These are phyloP conservation scores for Leccinum fibrillosum DNA, from an alignment of 768 basidiomycete genomes.

Conservation along the genomic window DNA sequence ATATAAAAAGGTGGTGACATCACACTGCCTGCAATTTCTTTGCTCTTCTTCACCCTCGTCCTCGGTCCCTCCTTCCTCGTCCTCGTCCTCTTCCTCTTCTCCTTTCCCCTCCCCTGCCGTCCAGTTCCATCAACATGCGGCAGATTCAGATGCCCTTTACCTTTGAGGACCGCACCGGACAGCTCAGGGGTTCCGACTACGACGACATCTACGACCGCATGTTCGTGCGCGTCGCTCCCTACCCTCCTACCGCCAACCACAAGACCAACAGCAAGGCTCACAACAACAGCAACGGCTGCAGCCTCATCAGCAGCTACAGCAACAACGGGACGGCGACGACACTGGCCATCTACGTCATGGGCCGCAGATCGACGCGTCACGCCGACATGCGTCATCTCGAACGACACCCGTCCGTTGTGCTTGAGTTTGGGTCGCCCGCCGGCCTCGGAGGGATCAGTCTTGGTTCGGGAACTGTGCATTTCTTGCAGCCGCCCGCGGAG, in stretches of 20 bases:
- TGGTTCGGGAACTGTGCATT: constrained; percentile 29
- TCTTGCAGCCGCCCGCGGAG: constrained; percentile 38
- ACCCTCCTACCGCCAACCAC: constrained; percentile 35
- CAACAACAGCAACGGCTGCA: neutral
- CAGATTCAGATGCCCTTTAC: constrained; percentile 45
- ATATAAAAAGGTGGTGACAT: constrained; percentile 16
- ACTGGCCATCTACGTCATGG: constrained; percentile 61
- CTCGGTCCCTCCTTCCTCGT: neutral
- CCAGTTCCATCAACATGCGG: constrained; percentile 10
- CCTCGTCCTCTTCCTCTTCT: no score
- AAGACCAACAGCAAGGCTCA: neutral
- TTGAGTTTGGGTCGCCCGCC: constrained; percentile 56
- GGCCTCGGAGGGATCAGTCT: constrained; percentile 51
- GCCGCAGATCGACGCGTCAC: constrained; percentile 58
- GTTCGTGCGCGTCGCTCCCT: constrained; percentile 59
- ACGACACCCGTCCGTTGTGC: constrained; percentile 50
- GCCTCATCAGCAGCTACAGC: neutral
- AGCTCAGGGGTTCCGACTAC: constrained; percentile 55
- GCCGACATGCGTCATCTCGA: constrained; percentile 52
- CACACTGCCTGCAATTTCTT: neutral
- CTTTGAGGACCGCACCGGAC: constrained; percentile 68
- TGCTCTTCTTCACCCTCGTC: neutral
- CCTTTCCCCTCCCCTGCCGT: neutral
- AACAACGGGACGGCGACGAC: constrained; percentile 30
- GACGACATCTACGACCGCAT: constrained; percentile 78